Percentiles rank a stretch among this genome's conserved stretches.
phyloP scores from a whole-genome alignment of 805 yeast genomes.

The Zygosaccharomyces pseudorouxii region DNA sequence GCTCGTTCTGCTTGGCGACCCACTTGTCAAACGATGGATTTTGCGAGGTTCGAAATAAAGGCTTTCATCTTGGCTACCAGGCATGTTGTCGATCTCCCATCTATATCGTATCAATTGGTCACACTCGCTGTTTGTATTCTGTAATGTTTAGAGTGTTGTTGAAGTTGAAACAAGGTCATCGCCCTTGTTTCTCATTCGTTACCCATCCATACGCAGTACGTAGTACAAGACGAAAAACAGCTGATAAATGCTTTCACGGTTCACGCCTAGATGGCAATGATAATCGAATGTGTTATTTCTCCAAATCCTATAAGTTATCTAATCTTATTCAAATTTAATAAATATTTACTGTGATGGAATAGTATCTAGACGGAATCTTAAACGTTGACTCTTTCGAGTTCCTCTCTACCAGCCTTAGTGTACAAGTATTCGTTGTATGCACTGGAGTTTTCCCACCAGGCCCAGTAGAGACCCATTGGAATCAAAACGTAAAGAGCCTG shows the following conservation, averaged over 20 bases:
- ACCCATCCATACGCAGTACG: background rate
- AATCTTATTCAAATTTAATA: background rate
- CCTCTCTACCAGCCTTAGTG: slow-evolving; percentile 97
- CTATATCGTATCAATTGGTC: background rate
- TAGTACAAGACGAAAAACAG: background rate
- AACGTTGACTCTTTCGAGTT: slow-evolving; percentile 61
- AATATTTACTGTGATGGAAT: background rate
- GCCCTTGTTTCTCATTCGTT: slow-evolving; percentile 1
- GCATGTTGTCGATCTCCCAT: slow-evolving; percentile 3
- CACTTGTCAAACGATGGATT: slow-evolving; percentile 22
- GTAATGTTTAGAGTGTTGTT: background rate
- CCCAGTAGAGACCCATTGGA: slow-evolving; percentile 80
- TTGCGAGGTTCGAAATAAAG: slow-evolving; percentile 23
- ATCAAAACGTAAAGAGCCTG: slow-evolving; percentile 73
- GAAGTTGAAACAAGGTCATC: background rate
- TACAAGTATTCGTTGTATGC: slow-evolving; percentile 90
- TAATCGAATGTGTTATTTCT: background rate
- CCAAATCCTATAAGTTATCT: background rate
- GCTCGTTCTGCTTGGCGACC: slow-evolving; percentile 24
- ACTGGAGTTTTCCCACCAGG: slow-evolving; percentile 80
- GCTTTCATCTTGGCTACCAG: slow-evolving; percentile 8
- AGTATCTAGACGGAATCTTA: slow-evolving; percentile 14
- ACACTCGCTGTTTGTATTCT: background rate
- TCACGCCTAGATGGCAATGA: background rate
- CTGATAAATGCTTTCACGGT: too few relatives aligned